Base-by-base conservation (phyloP, 1,284 basidiomycete species). In the Puccinia triticina region DNA sequence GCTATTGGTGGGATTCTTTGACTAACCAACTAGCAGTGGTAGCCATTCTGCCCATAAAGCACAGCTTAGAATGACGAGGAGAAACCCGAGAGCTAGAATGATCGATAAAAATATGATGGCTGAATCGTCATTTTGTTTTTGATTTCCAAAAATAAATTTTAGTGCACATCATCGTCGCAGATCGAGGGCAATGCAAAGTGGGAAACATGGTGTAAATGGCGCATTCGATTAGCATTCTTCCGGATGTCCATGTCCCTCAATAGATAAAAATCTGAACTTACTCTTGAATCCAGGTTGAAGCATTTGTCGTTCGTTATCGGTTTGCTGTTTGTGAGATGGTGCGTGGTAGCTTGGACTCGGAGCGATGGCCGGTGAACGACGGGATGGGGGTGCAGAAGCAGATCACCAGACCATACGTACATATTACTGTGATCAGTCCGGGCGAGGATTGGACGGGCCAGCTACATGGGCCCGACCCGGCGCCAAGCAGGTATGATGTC, bases 41-140 rank as follows among this genome's bases (percentile, higher is more conserved):
- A 99, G 89, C 97, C 97, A 99, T 88, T 99, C 99, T 50, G 91
- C 88, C 92, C 93, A 99, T 55, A 99, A 89, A 34, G 97, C 96
- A 87, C 97, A 99, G 0, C 94, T 96, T 43, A 99, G 92, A 87
- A 99, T 99, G 87, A 99, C 94, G 86, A 99, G 91, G 82, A 99
- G 89, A 89, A 99, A 99, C 37, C 97, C 97, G 43, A 97, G 90
- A 18, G 97, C 97, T 61, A 99, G 92, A 82, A 98, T 94, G 88
- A 99, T 97, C 4, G 96, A 95, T 77, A 98, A 91, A 83, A 96
- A 90, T 85, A 97, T 95, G 85, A 97, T 94, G 43, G 80, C 80
- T 74, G 26, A 32, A 57, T 50, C 14, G n/a, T 1, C 12, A 29
- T 32, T 14, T 29, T 26, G 23, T 23, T 48, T 11, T 66, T n/a